Percentiles rank a stretch among this genome's conserved stretches.
phyloP scores from a whole-genome alignment of 2,329 filamentous ascomycete genomes.

The Purpureocillium takamizusanense region DNA sequence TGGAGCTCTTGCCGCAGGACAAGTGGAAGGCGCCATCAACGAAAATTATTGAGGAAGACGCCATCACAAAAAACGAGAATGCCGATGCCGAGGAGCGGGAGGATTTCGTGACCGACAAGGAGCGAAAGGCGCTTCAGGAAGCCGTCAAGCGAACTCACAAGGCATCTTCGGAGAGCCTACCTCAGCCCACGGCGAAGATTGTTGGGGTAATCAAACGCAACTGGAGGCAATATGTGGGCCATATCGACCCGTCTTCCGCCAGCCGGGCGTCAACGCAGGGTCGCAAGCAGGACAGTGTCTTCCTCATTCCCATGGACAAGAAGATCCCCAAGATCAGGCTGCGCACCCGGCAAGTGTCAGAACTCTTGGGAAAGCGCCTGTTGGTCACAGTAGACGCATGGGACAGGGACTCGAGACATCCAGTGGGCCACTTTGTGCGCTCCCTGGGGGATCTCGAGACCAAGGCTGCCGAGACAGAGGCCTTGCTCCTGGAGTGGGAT shows the following conservation, averaged over 20 bases:
- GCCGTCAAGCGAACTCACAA: conserved; percentile 82
- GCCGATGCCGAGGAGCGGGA: conserved; percentile 71
- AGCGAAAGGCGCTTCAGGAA: conserved; percentile 79
- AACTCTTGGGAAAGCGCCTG: conserved; percentile 84
- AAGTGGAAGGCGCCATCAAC: conserved; percentile 96
- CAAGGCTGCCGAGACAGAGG: conserved; percentile 96
- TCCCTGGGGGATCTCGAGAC: conserved; percentile 90
- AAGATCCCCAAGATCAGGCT: conserved; percentile 93
- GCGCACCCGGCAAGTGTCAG: conserved; percentile 79
- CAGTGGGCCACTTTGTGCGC: conserved; percentile 86
- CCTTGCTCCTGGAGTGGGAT: conserved; percentile 86
- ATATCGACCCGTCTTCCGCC: conserved; percentile 81
- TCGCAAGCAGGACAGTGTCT: conserved; percentile 83
- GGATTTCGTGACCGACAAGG: conserved; percentile 78
- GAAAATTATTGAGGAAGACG: conserved; percentile 91
- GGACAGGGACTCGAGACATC: conserved; percentile 89
- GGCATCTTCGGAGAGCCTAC: conserved; percentile 62
- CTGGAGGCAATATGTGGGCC: conserved; percentile 96
- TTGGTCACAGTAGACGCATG: conserved; percentile 91
- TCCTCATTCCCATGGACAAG: conserved; percentile 97
- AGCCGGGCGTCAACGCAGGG: conserved; percentile 65
- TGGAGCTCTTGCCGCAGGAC: conserved; percentile 85
- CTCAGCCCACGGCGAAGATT: conserved; percentile 85
- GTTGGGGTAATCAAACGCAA: conserved; percentile 92
- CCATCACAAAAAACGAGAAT: conserved; percentile 86